These are phyloP conservation scores for Colletotrichum sp. DNA, from an alignment of 2,329 filamentous ascomycete genomes.

Conservation along the genomic window DNA sequence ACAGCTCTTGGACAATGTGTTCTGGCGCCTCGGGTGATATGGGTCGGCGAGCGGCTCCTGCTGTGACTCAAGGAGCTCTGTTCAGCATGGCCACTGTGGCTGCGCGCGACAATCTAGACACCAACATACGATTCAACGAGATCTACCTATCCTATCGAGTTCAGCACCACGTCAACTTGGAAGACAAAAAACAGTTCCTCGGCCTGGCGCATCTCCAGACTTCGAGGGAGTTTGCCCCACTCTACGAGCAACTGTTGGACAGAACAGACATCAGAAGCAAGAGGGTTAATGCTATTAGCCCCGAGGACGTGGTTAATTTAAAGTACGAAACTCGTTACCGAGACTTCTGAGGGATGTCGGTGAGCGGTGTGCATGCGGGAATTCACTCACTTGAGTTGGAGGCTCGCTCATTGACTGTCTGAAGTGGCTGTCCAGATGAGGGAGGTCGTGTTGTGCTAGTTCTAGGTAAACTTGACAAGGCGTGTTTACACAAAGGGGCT, in stretches of 20 bases:
- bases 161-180: slow-evolving; percentile 26
- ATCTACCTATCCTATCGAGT: slow-evolving; percentile 37
- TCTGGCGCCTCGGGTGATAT: slow-evolving; percentile 33
- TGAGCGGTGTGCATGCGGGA: rapidly evolving
- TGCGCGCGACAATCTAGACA: slow-evolving; percentile 29
- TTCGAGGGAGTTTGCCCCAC: neutral
- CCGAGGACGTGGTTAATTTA: neutral
- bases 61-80: slow-evolving; percentile 40
- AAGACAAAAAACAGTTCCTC: neutral
- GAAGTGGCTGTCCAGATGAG: no score
- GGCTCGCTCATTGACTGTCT: neutral
- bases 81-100: slow-evolving; percentile 37
- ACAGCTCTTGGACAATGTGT: slow-evolving; percentile 37
- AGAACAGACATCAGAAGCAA: slow-evolving; percentile 5
- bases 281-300: neutral
- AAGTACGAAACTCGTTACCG: neutral
- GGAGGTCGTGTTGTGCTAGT: neutral
- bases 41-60: slow-evolving; percentile 25
- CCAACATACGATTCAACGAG: slow-evolving; percentile 44
- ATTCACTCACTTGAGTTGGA: rapidly evolving
- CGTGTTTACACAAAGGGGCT: neutral
- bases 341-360: neutral
- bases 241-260: slow-evolving; percentile 11
- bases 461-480: neutral
- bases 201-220: slow-evolving; percentile 1